These are phyloP conservation scores for Phytopythium oedochilum DNA, from an alignment of 352 stramenopile genomes.

Conservation along the genomic window DNA sequence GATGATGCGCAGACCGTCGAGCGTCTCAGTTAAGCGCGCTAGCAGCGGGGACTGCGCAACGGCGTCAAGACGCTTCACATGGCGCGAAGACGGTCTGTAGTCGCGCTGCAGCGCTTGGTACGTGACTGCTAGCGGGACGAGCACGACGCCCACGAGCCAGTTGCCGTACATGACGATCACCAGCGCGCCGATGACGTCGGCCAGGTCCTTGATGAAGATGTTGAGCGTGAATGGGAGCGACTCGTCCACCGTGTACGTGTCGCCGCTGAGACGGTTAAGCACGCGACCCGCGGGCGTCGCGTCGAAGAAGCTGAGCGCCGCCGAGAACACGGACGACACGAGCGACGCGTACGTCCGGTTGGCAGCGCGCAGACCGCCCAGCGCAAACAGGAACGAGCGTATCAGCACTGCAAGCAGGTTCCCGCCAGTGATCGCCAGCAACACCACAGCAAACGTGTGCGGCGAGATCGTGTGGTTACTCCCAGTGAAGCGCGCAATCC, in stretches of 20 bases:
- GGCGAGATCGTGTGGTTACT: conserved; percentile 44
- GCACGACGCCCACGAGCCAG: conserved; percentile 60
- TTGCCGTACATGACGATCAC: conserved; percentile 81
- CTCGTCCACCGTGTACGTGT: conserved; percentile 84
- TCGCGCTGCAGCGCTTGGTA: conserved; percentile 59
- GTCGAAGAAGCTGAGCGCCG: conserved; percentile 69
- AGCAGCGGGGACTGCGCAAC: conserved; percentile 75
- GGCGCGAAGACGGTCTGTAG: conserved; percentile 71
- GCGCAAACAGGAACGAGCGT: conserved; percentile 85
- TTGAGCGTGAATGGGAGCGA: conserved; percentile 88
- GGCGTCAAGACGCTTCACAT: conserved; percentile 65
- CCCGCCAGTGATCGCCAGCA: conserved; percentile 57
- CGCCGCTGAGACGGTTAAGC: conserved; percentile 72
- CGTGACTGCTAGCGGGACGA: conserved; percentile 63
- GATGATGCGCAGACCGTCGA: conserved; percentile 68
- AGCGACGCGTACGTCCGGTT: conserved; percentile 54
- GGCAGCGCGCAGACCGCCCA: conserved; percentile 67
- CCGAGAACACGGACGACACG: conserved; percentile 42
- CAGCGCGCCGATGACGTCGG: conserved; percentile 65
- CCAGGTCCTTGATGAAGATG: conserved; percentile 80
- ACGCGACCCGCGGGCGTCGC: conserved; percentile 60
- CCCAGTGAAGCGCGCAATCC: conserved; percentile 41
- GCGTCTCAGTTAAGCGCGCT: conserved; percentile 64
- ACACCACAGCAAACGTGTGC: conserved; percentile 39
- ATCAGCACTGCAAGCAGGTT: conserved; percentile 69